A percentile compares a stretch with the other conserved stretches of the same genome.
These are phyloP conservation scores for Westerdykella sp. DNA, from an alignment of 2,329 filamentous ascomycete genomes.

Conservation along the genomic window DNA sequence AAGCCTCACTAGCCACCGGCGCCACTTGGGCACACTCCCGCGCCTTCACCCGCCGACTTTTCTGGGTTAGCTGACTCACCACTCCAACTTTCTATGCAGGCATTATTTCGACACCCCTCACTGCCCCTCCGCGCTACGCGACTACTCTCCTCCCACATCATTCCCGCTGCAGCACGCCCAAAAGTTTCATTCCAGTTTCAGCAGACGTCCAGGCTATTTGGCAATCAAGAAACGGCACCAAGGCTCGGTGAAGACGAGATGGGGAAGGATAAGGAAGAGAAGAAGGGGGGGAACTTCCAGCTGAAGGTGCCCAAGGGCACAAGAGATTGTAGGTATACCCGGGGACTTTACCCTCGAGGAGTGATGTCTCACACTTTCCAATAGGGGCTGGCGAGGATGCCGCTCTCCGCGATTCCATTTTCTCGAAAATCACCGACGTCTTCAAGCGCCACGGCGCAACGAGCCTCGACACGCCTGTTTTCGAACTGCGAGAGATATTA, in stretches of 20 bases:
- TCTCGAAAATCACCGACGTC: constrained; percentile 29
- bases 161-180: neutral
- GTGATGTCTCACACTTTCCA: neutral
- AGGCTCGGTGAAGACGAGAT: constrained; percentile 31
- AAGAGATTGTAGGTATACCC: constrained; percentile 59
- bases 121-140: neutral
- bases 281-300: constrained; percentile 46
- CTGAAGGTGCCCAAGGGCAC: constrained; percentile 90
- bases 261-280: constrained; percentile 41
- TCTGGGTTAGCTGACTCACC: neutral
- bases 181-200: neutral
- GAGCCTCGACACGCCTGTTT: constrained; percentile 54
- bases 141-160: neutral
- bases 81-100: constrained; percentile 1
- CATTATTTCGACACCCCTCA: neutral
- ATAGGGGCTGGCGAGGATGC: constrained; percentile 39
- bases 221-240: neutral
- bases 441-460: constrained; percentile 37
- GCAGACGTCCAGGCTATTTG: neutral
- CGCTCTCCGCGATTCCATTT: constrained; percentile 33
- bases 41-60: neutral
- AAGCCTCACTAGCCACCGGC: neutral
- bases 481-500: constrained; percentile 80
- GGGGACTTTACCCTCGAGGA: neutral
- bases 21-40: too few relatives aligned